Percentiles rank a stretch among this genome's conserved stretches.
These are phyloP conservation scores for Priceomyces castillae DNA, from an alignment of 805 yeast species.

Conservation along the genomic window DNA sequence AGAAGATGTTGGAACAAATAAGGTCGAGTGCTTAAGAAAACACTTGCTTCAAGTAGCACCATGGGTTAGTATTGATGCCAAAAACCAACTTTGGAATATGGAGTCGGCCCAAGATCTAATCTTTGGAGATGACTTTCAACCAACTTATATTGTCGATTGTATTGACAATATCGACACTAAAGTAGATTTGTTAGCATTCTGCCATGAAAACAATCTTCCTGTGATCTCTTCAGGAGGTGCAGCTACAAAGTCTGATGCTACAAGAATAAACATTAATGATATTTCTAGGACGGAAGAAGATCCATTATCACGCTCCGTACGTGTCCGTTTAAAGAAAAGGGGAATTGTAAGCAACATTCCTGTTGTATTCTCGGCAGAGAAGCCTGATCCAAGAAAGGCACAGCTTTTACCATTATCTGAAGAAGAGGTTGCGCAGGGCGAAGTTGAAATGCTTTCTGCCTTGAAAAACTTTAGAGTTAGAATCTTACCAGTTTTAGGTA, in stretches of 20 bases:
- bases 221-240: slow-evolving; percentile 96
- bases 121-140: slow-evolving; percentile 46
- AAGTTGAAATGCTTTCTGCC: slow-evolving; percentile 84
- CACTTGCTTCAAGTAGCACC: slow-evolving; percentile 79
- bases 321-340: slow-evolving; percentile 75
- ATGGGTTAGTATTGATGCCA: slow-evolving; percentile 83
- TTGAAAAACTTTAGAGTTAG: slow-evolving; percentile 88
- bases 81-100: slow-evolving; percentile 73
- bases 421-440: slow-evolving; percentile 74
- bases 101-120: slow-evolving; percentile 63
- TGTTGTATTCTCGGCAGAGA: slow-evolving; percentile 89
- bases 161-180: slow-evolving; percentile 97
- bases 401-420: slow-evolving; percentile 80
- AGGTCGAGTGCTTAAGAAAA: slow-evolving; percentile 74
- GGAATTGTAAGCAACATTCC: slow-evolving; percentile 79
- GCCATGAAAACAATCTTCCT: slow-evolving; percentile 57
- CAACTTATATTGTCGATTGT: slow-evolving; percentile 87
- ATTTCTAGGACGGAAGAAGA: slow-evolving; percentile 90
- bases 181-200: slow-evolving; percentile 78
- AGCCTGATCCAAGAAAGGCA: slow-evolving; percentile 95
- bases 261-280: slow-evolving; percentile 86
- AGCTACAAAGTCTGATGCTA: slow-evolving; percentile 93
- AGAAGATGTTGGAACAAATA: slow-evolving; percentile 87
- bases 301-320: slow-evolving; percentile 81
- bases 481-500: slow-evolving; percentile 92